phyloP scores from a whole-genome alignment of 2,329 filamentous ascomycete genomes.

The Aspergillus bombycis region DNA sequence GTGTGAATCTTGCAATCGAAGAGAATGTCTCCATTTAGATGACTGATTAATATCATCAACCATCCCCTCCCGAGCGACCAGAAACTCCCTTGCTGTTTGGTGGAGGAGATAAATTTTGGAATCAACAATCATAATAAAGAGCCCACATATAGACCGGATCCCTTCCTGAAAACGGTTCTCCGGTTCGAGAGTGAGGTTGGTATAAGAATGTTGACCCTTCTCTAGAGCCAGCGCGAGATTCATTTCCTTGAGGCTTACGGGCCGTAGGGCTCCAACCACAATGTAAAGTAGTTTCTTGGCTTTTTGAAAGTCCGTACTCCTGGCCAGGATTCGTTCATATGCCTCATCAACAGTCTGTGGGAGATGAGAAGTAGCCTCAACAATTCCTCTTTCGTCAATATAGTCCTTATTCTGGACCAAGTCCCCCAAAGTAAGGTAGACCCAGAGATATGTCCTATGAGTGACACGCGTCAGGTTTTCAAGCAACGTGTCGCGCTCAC shows the following conservation, averaged over 20 bases:
- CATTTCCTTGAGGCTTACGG: conserved; percentile 40
- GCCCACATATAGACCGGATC: conserved; percentile 33
- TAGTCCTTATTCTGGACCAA: conserved; percentile 27
- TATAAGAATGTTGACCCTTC: not conserved
- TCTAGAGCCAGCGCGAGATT: conserved; percentile 27
- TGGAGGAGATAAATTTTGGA: conserved; percentile 43
- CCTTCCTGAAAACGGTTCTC: not conserved
- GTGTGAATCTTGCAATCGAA: not conserved
- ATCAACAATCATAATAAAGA: conserved; percentile 41
- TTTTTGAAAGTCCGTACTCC: conserved; percentile 26
- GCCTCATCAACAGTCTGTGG: conserved; percentile 29
- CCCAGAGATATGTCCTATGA: conserved; percentile 48
- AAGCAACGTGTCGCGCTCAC: conserved; percentile 22
- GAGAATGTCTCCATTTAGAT: conserved; percentile 1
- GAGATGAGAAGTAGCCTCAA: conserved; percentile 22
- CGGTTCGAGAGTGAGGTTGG: not conserved
- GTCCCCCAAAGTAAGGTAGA: conserved; percentile 35
- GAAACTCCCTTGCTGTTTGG: conserved; percentile 46
- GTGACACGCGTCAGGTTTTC: conserved; percentile 32
- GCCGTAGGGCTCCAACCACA: conserved; percentile 36
- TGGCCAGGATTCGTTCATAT: conserved; percentile 40
- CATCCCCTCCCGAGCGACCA: conserved; percentile 20
- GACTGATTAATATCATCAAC: not conserved
- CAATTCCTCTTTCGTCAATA: conserved; percentile 21
- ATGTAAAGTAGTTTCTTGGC: conserved; percentile 40